A percentile compares a stretch with the other conserved stretches of the same genome.
Evolutionary conservation across 2,329 filamentous ascomycete genomes (phyloP).

Genomic region (Fusarium annulatum): DNA sequence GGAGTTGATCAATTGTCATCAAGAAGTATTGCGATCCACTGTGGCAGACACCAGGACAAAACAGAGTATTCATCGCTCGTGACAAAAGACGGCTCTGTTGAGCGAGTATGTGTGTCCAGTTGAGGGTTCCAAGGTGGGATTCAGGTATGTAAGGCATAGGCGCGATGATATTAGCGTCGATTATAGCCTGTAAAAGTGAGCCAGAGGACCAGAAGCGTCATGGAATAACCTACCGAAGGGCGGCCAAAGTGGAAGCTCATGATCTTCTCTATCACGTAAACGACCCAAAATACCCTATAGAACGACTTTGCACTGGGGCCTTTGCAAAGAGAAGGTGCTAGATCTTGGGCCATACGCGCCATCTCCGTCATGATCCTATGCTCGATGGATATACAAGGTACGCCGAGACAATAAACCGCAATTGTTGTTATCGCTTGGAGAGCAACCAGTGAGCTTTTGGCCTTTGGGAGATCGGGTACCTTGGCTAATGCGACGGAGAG

Average conservation of each 20-base stretch:
- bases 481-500: constrained; percentile 30
- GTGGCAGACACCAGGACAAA: constrained; percentile 27
- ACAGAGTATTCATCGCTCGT: constrained; percentile 21
- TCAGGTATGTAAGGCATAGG: constrained; percentile 34
- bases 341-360: constrained; percentile 30
- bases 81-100: constrained; percentile 30
- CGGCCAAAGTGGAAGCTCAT: constrained; percentile 40
- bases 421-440: constrained; percentile 36
- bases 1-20: constrained; percentile 11
- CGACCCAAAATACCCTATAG: constrained; percentile 31
- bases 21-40: constrained; percentile 16
- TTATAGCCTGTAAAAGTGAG: constrained; percentile 13
- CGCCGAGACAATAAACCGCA: constrained; percentile 14
- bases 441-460: constrained; percentile 12
- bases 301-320: constrained; percentile 12
- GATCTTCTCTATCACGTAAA: constrained; percentile 38
- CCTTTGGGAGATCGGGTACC: constrained; percentile 13
- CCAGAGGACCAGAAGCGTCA: rapidly evolving
- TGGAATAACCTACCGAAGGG: constrained; percentile 15
- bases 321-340: constrained; percentile 16
- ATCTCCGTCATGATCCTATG: constrained; percentile 33
- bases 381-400: constrained; percentile 34
- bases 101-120: constrained; percentile 22
- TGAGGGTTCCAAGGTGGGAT: constrained; percentile 30
- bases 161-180: constrained; percentile 27